A percentile compares a stretch with the other conserved stretches of the same genome.
Evolutionary conservation across 495 filamentous ascomycete genomes (phyloP).

Genomic region (Neurospora sp.): DNA sequence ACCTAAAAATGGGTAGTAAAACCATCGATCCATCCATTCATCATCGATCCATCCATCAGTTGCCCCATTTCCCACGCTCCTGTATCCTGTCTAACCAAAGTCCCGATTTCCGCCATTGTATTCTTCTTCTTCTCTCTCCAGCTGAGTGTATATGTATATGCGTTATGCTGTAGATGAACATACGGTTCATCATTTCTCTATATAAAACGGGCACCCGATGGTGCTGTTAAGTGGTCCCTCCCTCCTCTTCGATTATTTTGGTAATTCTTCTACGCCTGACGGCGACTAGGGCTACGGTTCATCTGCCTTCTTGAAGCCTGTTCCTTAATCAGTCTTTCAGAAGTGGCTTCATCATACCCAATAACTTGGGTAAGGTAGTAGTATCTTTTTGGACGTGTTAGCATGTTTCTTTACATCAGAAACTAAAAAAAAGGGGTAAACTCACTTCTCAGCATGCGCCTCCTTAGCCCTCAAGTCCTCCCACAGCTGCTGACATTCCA

Average conservation of each 20-base stretch:
- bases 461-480: slow-evolving; percentile 57
- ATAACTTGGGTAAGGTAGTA: slow-evolving; percentile 35
- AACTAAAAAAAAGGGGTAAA: neutral
- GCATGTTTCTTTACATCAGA: neutral
- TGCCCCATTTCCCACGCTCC: neutral
- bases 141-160: neutral
- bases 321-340: slow-evolving; percentile 27
- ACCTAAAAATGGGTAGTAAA: neutral
- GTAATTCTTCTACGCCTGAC: slow-evolving; percentile 4
- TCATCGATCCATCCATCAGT: neutral
- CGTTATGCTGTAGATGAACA: neutral
- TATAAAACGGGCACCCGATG: neutral
- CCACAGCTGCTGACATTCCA: slow-evolving; percentile 60
- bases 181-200: neutral
- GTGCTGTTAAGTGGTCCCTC: neutral
- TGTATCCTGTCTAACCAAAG: neutral
- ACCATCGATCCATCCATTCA: neutral
- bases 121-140: neutral
- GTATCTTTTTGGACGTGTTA: slow-evolving; percentile 23
- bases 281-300: slow-evolving; percentile 21
- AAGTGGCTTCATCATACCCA: slow-evolving; percentile 35
- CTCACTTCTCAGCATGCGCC: slow-evolving; percentile 46
- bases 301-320: slow-evolving; percentile 17
- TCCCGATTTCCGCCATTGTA: neutral
- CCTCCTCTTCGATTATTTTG: neutral